Evolutionary conservation across 208 protist species (phyloP).

Genomic region (Crithidia acanthocephali): DNA sequence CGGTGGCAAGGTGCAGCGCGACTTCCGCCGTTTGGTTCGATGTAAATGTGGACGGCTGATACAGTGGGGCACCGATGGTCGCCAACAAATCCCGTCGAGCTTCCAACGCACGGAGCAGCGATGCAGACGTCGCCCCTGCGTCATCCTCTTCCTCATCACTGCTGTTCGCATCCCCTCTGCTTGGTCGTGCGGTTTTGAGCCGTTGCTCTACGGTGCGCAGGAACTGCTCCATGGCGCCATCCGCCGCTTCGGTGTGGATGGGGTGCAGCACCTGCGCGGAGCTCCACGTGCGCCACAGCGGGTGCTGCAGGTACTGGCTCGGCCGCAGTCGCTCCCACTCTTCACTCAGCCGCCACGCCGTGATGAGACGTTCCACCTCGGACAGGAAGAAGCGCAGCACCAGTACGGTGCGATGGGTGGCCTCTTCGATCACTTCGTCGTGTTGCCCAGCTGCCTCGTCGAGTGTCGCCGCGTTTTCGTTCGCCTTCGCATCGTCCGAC

Average conservation of each 20-base stretch:
- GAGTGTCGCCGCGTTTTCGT: no score
- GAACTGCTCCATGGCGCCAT: slow-evolving; percentile 35
- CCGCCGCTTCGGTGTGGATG: slow-evolving; percentile 25
- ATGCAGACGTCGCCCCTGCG: background rate
- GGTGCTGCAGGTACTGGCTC: slow-evolving; percentile 43
- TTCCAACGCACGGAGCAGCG: background rate
- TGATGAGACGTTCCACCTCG: slow-evolving; percentile 59
- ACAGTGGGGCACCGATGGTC: slow-evolving; percentile 29
- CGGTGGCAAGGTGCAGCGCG: slow-evolving; percentile 8
- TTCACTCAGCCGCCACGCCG: slow-evolving; percentile 51
- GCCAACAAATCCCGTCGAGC: background rate
- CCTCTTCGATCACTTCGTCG: no score
- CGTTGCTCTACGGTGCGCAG: slow-evolving; percentile 28
- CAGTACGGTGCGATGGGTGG: slow-evolving; percentile 14
- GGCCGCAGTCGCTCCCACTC: slow-evolving; percentile 38
- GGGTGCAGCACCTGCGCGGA: slow-evolving; percentile 26
- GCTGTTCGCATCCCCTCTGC: background rate
- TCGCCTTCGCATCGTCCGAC: background rate
- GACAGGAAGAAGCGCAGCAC: slow-evolving; percentile 43
- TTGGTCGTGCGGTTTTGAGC: background rate
- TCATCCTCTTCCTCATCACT: background rate
- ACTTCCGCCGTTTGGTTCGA: slow-evolving; percentile 10
- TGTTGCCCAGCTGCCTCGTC: no score
- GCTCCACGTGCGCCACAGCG: slow-evolving; percentile 40
- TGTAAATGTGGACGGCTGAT: background rate